These are phyloP conservation scores for Eucalyptus decipiens DNA, from an alignment of 345 rosid species.

Conservation along the genomic window DNA sequence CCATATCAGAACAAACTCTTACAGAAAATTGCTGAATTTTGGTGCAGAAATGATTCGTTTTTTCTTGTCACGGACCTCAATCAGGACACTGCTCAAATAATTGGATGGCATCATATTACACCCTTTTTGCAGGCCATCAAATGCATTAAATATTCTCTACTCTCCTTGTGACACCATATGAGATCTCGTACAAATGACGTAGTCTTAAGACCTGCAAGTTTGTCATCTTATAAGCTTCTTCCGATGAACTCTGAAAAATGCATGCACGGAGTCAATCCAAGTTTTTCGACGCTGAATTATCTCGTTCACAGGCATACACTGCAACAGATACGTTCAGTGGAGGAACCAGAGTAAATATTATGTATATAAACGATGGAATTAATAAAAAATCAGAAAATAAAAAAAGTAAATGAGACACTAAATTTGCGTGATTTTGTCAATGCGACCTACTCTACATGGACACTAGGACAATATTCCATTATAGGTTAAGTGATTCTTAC, in stretches of 20 bases:
- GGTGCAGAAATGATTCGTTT: neutral
- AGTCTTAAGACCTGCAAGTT: neutral
- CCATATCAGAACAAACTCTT: no score
- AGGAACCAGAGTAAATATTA: neutral
- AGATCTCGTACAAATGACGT: neutral
- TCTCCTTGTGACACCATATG: neutral
- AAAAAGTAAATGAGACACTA: neutral
- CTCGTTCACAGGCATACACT: neutral
- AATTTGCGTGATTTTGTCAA: neutral
- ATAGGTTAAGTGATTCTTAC: neutral
- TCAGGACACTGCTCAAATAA: neutral
- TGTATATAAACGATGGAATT: neutral
- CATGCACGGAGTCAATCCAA: neutral
- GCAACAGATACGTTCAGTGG: neutral
- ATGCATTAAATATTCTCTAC: neutral
- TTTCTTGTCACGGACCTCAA: neutral
- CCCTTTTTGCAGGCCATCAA: neutral
- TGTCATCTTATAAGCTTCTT: neutral
- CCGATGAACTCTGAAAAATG: neutral
- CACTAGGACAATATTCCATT: neutral
- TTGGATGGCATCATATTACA: neutral
- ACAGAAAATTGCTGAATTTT: neutral
- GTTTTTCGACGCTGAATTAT: no score
- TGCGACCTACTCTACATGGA: neutral
- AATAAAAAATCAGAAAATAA: neutral